Evolutionary conservation across 352 stramenopile species (phyloP), one percentile per base, ranked within the genome.

Genomic region (Thraustochytrium striatum): DNA sequence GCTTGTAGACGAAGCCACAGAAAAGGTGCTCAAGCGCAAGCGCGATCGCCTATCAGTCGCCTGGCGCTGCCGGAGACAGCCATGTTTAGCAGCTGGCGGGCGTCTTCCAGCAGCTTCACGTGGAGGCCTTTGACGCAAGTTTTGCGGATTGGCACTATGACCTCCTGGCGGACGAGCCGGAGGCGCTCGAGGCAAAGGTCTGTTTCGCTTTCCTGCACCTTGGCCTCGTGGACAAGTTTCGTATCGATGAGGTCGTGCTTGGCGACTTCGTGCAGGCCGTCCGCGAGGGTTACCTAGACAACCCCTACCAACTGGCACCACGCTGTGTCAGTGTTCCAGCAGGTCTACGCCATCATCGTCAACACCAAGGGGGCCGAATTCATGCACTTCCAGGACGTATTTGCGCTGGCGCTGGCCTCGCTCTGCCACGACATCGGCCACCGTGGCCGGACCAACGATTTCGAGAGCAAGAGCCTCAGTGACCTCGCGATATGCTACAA

Each of bases 341-440:
- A 89, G 30, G 84, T 85, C 3, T 96, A 95, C 72, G 70, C 92
- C 30, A 85, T 96, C 57, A 80, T 96, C 19, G 91, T 86, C 30
- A 38, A 83, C 16, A 94, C 88, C 3, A 91, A 85, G 0, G 89
- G 87, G 1, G 59, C 75, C 0, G 85, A 89, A 58, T 84, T 93
- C 84, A 80, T 96, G 50, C 86, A 89, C 33, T 89, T 89, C 25
- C 83, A 94, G 61, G 91, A 96, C 72, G 90, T 94, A 33, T 88
- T 92, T 33, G 89, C 85, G 1, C 91, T 90, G 68, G 72, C 96
- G 19, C 85, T 95, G 47, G 91, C 91, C 21, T 88, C 91, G 5
- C 87, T 94, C 3, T 94, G 91, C 16, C 91, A 96, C 72, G 91
- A 96, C 83, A 87, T 96, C 1, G 91, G 95, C 72, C 91, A 96